Conservation (phyloP, 495 filamentous ascomycete genomes). For the Aspergillus saccharolyticus region DNA sequence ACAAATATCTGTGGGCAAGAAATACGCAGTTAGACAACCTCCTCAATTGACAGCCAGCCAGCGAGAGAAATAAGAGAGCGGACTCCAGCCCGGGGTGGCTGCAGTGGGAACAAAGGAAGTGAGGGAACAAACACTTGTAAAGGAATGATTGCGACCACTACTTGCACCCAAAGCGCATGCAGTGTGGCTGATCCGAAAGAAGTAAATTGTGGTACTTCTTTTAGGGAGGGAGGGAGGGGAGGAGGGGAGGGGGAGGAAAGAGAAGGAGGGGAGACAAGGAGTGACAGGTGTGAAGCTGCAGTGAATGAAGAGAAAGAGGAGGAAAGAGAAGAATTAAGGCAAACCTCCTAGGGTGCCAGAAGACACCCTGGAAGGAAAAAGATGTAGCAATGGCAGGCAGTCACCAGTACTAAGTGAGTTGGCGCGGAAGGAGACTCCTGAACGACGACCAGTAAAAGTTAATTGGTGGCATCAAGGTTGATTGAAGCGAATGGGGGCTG, state of each 20-base stretch:
- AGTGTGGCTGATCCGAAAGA: neutral
- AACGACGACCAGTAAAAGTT: slow-evolving; percentile 16
- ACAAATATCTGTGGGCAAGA: neutral
- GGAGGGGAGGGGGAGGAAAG: neutral
- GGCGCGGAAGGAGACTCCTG: slow-evolving; percentile 15
- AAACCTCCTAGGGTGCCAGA: neutral
- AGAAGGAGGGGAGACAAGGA: slow-evolving; percentile 1
- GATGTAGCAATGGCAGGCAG: neutral
- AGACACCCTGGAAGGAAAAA: slow-evolving; percentile 4
- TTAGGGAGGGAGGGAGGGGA: neutral
- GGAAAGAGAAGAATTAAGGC: slow-evolving; percentile 1
- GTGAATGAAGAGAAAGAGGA: neutral
- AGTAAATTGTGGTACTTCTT: neutral
- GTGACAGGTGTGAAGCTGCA: neutral
- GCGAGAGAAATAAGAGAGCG: neutral
- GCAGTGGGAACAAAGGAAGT: neutral
- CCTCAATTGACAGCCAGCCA: neutral
- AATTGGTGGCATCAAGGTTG: slow-evolving; percentile 19
- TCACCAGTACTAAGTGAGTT: too few relatives aligned
- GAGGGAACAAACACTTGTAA: neutral
- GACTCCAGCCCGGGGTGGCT: neutral
- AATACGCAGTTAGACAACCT: neutral
- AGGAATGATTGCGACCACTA: neutral
- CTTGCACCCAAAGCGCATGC: neutral
- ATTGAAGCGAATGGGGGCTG: slow-evolving; percentile 13